Base-by-base conservation (phyloP, 257 asterid genomes). In the Jacaranda mimosifolia region DNA sequence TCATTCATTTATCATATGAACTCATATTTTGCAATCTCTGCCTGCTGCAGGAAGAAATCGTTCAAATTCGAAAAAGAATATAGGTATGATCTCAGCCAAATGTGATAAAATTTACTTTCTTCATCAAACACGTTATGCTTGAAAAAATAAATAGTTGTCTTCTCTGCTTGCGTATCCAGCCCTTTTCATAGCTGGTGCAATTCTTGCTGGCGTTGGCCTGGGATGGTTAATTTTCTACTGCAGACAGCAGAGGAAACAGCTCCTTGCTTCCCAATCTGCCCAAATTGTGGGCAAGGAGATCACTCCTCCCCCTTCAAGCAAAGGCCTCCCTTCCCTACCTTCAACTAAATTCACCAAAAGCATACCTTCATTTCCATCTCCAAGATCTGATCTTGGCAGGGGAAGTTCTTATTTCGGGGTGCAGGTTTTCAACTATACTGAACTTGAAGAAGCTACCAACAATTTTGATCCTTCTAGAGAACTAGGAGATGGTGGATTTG, bases 401-500 rank as follows among this genome's bases (percentile, higher is more conserved):
- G 60, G 72, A 1, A 78, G 84, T 5, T 55, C 89, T 45, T 80
- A 86, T 73, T 78, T 79, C 2, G 98, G 97, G 21, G 96, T 85
- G 71, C 93, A 86, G 58, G 77, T 92, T 70, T 94, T 92, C 65
- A 81, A 68, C 70, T 89, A 88, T 63, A 15, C 76, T 6, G 98
- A 94, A 72, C 94, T 94, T 19, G 92, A 92, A 88, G 87, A 81
- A 82, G 98, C 98, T 59, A 94, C 98, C 1, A 79, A 88, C 71
- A 72, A 74, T 21, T 94, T 94, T 42, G 92, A 92, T 75, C 74
- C 85, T 15, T 73, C 81, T 8, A 81, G 84, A 71, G 94, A 86
- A 75, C 87, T 94, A 0, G 98, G 98, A 52, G 92, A 92, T 80
- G 98, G 98, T 48, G 98, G 98, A 58, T 94, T 92, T 74, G 97